These are phyloP conservation scores for Lycium barbarum DNA, from an alignment of 257 asterid genomes.

Conservation along the genomic window DNA sequence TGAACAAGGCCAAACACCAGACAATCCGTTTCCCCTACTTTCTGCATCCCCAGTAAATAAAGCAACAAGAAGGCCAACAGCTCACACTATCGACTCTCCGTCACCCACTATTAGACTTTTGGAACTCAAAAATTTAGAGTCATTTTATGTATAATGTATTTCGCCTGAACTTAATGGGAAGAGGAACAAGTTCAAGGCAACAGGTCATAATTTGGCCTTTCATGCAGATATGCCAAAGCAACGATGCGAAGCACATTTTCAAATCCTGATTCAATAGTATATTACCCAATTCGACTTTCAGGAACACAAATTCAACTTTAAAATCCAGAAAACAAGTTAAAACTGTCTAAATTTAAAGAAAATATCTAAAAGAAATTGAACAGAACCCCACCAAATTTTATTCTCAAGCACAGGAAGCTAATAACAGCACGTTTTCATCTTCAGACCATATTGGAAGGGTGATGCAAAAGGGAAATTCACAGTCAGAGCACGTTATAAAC, in stretches of 20 bases:
- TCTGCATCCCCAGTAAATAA: neutral
- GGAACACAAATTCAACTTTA: neutral
- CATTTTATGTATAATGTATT: neutral
- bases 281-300: neutral
- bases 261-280: neutral
- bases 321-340: neutral
- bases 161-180: neutral
- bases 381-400: neutral
- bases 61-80: neutral
- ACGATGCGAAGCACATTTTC: neutral
- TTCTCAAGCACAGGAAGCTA: neutral
- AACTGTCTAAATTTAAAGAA: neutral
- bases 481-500: neutral
- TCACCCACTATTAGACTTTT: neutral
- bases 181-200: neutral
- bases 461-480: neutral
- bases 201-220: conserved; percentile 2
- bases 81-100: neutral
- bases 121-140: neutral
- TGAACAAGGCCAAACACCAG: neutral
- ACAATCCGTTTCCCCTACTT: neutral
- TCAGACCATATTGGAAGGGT: neutral
- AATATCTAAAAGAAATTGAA: neutral
- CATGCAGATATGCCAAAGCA: neutral
- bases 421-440: neutral